Conservation (phyloP, 2,329 filamentous ascomycete species). For the Colletotrichum falcatum region DNA sequence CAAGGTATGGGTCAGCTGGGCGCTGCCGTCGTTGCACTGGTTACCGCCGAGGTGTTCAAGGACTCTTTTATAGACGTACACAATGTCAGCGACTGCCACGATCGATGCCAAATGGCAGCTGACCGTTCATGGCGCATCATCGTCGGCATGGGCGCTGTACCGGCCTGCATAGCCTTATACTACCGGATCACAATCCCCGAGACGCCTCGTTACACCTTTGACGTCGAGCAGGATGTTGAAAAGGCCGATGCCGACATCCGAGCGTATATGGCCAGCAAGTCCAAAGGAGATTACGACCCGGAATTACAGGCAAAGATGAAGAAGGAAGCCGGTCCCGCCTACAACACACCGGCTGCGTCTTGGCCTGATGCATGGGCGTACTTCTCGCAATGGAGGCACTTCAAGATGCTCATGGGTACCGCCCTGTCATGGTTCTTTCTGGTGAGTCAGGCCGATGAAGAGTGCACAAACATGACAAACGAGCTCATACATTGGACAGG, state of each 20-base stretch:
- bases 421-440: slow-evolving; percentile 87
- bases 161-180: slow-evolving; percentile 83
- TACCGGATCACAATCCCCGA: slow-evolving; percentile 89
- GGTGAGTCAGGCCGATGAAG: slow-evolving; percentile 47
- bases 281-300: slow-evolving; percentile 61
- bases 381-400: slow-evolving; percentile 77
- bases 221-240: slow-evolving; percentile 80
- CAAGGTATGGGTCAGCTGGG: slow-evolving; percentile 84
- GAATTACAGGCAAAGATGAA: slow-evolving; percentile 65
- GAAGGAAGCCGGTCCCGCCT: slow-evolving; percentile 61
- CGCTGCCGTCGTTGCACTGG: slow-evolving; percentile 76
- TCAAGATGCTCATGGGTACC: slow-evolving; percentile 79
- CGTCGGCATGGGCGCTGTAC: slow-evolving; percentile 82
- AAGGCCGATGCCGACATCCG: slow-evolving; percentile 81
- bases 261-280: slow-evolving; percentile 64
- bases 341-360: slow-evolving; percentile 76
- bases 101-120: slow-evolving; percentile 74
- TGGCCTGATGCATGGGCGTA: slow-evolving; percentile 76
- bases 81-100: slow-evolving; percentile 65
- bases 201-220: slow-evolving; percentile 86
- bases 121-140: slow-evolving; percentile 87
- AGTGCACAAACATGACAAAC: background rate
- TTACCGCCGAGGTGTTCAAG: slow-evolving; percentile 75
- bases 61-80: slow-evolving; percentile 53
- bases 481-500: slow-evolving; percentile 54